These are phyloP conservation scores for Arthrobotrys sphaeroides DNA, from an alignment of 2,329 filamentous ascomycete species.

Conservation along the genomic window DNA sequence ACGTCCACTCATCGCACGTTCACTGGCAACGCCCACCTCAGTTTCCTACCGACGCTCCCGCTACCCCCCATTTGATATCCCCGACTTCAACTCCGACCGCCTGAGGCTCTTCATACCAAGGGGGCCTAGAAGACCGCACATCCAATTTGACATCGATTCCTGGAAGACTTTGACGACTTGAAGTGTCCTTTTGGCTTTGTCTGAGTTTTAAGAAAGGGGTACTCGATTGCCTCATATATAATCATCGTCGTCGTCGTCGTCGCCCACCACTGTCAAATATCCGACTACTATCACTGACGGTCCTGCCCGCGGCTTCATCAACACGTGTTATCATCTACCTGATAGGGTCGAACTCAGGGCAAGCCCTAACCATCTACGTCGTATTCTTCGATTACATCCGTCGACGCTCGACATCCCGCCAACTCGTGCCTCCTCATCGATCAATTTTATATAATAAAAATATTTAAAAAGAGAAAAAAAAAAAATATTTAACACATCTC, in stretches of 20 bases:
- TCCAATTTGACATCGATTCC: background rate
- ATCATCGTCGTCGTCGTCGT: background rate
- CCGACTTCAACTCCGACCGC: constrained; percentile 1
- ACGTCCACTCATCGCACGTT: constrained; percentile 20
- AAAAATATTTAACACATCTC: background rate
- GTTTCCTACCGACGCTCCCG: constrained; percentile 6
- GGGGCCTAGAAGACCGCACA: constrained; percentile 2
- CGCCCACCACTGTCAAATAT: background rate
- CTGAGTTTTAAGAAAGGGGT: constrained; percentile 45
- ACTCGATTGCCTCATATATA: constrained; percentile 19
- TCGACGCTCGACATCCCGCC: background rate
- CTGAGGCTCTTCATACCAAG: constrained; percentile 19
- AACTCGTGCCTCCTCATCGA: background rate
- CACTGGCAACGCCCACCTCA: background rate
- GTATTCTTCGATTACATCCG: background rate
- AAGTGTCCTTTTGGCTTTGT: constrained; percentile 4
- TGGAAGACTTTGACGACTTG: background rate
- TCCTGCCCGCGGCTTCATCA: background rate
- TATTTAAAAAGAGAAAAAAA: background rate
- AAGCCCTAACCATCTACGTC: background rate
- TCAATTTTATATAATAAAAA: too few relatives aligned
- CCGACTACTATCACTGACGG: background rate
- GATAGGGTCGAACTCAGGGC: background rate
- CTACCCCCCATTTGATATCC: constrained; percentile 10
- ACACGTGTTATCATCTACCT: background rate